Conservation (phyloP, 495 filamentous ascomycete species). For the Emericellopsis terricola region DNA sequence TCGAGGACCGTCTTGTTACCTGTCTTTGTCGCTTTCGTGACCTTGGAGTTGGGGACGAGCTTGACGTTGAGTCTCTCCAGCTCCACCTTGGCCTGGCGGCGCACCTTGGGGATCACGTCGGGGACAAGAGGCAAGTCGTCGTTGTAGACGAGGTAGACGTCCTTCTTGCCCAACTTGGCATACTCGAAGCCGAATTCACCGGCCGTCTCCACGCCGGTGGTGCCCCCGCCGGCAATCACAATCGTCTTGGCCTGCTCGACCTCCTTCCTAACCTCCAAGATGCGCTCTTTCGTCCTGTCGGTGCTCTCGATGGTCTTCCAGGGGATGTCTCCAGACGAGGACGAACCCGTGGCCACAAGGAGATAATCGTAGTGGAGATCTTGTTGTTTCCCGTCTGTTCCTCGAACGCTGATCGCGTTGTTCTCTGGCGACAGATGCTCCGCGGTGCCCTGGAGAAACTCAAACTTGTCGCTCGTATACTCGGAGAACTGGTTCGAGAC, state of each 20-base stretch:
- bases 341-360: conserved; percentile 35
- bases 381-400: conserved; percentile 10
- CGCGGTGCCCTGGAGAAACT: conserved; percentile 37
- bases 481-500: conserved; percentile 32
- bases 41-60: conserved; percentile 10
- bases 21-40: conserved; percentile 6
- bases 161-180: conserved; percentile 10
- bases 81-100: conserved; percentile 9
- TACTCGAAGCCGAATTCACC: conserved; percentile 38
- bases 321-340: conserved; percentile 22
- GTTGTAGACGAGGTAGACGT: conserved; percentile 26
- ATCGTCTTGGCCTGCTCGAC: conserved; percentile 38
- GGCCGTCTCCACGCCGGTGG: conserved; percentile 45
- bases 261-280: conserved; percentile 24
- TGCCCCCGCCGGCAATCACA: conserved; percentile 48
- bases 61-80: conserved; percentile 18
- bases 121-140: conserved; percentile 11
- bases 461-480: conserved; percentile 29
- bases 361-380: conserved; percentile 32
- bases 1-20: conserved; percentile 8
- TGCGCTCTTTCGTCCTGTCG: conserved; percentile 21
- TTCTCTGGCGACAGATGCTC: conserved; percentile 23
- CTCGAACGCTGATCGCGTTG: conserved; percentile 25
- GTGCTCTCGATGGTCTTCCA: conserved; percentile 28
- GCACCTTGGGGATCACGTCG: conserved; percentile 8